Conservation (phyloP, 352 stramenopile genomes). For the Pythium aristosporum region DNA sequence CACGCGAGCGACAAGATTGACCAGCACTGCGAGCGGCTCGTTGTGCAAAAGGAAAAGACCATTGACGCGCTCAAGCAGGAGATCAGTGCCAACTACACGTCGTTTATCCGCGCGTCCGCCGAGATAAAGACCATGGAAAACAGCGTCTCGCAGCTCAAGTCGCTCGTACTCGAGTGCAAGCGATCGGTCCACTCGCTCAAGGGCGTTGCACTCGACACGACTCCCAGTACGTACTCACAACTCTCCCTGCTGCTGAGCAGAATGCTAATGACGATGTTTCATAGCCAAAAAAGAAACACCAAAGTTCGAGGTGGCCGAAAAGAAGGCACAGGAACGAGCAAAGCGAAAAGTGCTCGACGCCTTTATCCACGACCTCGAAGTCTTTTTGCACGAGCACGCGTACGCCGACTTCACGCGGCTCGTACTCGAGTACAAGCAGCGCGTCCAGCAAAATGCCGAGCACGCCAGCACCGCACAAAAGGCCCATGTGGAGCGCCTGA, state of each 20-base stretch:
- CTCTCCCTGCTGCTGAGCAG: background rate
- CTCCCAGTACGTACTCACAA: constrained; percentile 29
- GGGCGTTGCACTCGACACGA: constrained; percentile 44
- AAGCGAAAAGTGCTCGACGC: constrained; percentile 51
- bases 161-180: constrained; percentile 73
- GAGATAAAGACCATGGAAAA: constrained; percentile 88
- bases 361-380: constrained; percentile 70
- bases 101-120: constrained; percentile 66
- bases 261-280: background rate
- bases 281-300: constrained; percentile 38
- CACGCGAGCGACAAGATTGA: constrained; percentile 77
- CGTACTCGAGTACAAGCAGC: constrained; percentile 53
- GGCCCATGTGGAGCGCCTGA: constrained; percentile 50
- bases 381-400: constrained; percentile 60
- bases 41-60: constrained; percentile 81
- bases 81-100: constrained; percentile 80
- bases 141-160: constrained; percentile 78
- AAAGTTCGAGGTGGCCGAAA: constrained; percentile 46
- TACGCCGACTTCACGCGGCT: constrained; percentile 60
- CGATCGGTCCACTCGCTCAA: constrained; percentile 63
- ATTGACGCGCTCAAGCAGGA: constrained; percentile 83
- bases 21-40: constrained; percentile 67
- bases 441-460: constrained; percentile 37
- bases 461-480: constrained; percentile 39
- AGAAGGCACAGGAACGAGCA: constrained; percentile 43